Evolutionary conservation across 768 basidiomycete species (phyloP), one percentile per base, ranked within the genome.

Genomic region (Macrolepiota dolichaula): DNA sequence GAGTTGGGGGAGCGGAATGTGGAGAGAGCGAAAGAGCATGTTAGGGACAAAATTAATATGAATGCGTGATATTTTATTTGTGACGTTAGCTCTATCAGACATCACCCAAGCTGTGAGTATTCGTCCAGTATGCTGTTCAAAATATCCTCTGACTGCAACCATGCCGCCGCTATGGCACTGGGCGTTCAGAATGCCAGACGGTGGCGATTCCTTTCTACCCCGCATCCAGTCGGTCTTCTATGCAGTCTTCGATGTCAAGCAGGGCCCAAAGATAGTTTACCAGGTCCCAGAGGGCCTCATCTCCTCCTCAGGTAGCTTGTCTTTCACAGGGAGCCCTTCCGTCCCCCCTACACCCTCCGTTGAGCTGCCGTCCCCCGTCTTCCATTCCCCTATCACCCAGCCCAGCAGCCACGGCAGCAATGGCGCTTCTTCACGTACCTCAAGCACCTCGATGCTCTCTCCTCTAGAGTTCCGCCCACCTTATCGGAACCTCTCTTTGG

Each of bases 281-380:
- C 96, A 98, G 74, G 94, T 97, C 6, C 96, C 96, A 1, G 96
- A 97, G 71, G 92, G 88, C 47, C 85, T 94, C 54, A 92, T 96
- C 63, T 82, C 87, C 5, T 63, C 65, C 46, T 55, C 56, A 73
- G 76, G 27, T 71, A 3, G 64, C 77, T 22, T 77, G 71, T 36
- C 67, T 64, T 40, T 63, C 1, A 67, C 60, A 24, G 65, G 62
- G n/a, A 68, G 63, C 62, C 68, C 68, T 19, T 75, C 76, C 40
- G 59, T 77, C 22, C 77, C 77, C 19, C 73, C 79, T 13, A 78
- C 75, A 3, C 79, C 81, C 5, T 73, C 76, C 4, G 63, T 71
- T 25, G 76, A 78, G 62, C 61, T 72, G 51, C 67, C 66, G 50
- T 69, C 64, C 67, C 72, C 61, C 44, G 64, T 56, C 13, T 4